Evolutionary conservation across 305 asterid genomes (phyloP), one percentile per base, ranked within the genome.

Genomic region (Fraxinus baroniana): DNA sequence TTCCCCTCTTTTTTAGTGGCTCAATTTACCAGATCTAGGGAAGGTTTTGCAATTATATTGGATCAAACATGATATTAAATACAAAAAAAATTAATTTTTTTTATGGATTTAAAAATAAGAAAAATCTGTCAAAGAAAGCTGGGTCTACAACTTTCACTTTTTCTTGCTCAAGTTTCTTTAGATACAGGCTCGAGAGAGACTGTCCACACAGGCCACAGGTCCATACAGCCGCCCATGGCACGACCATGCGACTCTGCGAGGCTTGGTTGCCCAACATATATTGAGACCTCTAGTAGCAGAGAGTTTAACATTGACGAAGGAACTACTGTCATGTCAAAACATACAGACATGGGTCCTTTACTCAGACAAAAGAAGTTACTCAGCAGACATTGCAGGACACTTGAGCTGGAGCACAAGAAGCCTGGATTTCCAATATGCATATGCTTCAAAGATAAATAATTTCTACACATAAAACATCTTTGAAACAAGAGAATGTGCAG

Each of bases 401-500:
- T 75, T 66, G 83, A 78, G 77, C 81, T 80, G 82, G 64, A 80
- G 83, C 80, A 85, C 66, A 85, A 85, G 71, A 82, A 78, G 85
- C 83, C 78, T 84, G 74, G 55, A 82, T 85, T 84, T 87, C 85
- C 74, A 84, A 77, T 82, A 74, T 72, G 82, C 76, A 78, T 24
- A 57, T 24, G 24, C 0, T 7, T 76, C 46, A 24, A 85, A 26
- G 82, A 83, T 70, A 78, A 84, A 33, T 5, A 55, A 85, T 81
- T 83, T 55, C 77, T 71, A 83, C 83, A 79, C 80, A 88, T 68
- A 82, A 62, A 83, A 68, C 86, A 85, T 73, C 82, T 79, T 28
- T 82, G 82, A 64, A 87, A 87, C 90, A 89, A 7, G 78, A 87
- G 87, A 89, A 87, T 87, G 92, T 89, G 92, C 78, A 83, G 72